Conservation (phyloP, 2,329 filamentous ascomycete genomes). For the Cladophialophora yegresii region DNA sequence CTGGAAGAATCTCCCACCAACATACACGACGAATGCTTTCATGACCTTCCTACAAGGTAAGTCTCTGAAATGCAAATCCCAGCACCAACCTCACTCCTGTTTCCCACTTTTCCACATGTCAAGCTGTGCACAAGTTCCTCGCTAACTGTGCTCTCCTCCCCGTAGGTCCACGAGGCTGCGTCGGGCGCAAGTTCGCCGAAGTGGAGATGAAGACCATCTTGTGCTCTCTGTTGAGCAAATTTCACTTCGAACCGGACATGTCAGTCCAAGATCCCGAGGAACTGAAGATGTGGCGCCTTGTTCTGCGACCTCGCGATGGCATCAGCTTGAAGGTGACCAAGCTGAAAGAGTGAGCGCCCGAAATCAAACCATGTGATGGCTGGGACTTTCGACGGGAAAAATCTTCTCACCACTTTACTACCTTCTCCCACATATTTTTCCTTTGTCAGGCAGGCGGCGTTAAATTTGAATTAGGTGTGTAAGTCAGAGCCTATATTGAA, state of each 20-base stretch:
- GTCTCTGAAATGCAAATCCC: not conserved
- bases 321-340: constrained; percentile 43
- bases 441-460: too few relatives aligned
- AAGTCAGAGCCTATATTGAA: too few relatives aligned
- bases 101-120: too few relatives aligned
- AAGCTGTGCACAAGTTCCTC: not conserved
- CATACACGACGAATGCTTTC: constrained; percentile 43
- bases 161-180: constrained; percentile 41
- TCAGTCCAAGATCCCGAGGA: constrained; percentile 47
- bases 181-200: constrained; percentile 43
- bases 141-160: not conserved
- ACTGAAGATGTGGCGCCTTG: constrained; percentile 54
- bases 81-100: too few relatives aligned
- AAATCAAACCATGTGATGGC: too few relatives aligned
- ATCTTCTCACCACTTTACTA: too few relatives aligned
- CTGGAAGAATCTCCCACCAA: constrained; percentile 46
- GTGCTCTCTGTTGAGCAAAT: constrained; percentile 42
- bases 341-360: too few relatives aligned
- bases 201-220: constrained; percentile 43
- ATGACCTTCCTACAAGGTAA: constrained; percentile 40
- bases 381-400: too few relatives aligned
- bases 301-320: constrained; percentile 50
- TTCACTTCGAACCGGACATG: constrained; percentile 43
- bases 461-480: too few relatives aligned
- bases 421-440: too few relatives aligned